These are phyloP conservation scores for Liquidambar formosana DNA, from an alignment of 164 flowering plant genomes.

Conservation along the genomic window DNA sequence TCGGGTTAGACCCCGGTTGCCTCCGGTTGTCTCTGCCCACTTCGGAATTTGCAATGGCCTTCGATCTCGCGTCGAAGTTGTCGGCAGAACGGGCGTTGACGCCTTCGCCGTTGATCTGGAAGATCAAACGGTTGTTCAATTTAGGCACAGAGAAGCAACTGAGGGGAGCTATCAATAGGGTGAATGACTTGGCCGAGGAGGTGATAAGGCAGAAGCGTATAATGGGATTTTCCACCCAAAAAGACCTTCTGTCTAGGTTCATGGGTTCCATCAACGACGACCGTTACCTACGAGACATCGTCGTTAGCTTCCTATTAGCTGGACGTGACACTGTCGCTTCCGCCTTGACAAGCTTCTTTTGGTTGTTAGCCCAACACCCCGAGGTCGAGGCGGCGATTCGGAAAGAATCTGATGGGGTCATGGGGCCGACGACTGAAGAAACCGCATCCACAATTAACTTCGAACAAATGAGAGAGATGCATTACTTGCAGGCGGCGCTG, in stretches of 20 bases:
- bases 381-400: constrained; percentile 32
- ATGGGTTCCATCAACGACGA: constrained; percentile 48
- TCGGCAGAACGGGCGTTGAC: constrained; percentile 52
- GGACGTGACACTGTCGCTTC: constrained; percentile 67
- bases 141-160: constrained; percentile 54
- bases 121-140: constrained; percentile 41
- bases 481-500: constrained; percentile 65
- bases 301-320: constrained; percentile 58
- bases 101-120: constrained; percentile 50
- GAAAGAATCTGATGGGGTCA: constrained; percentile 37
- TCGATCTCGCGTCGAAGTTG: constrained; percentile 53
- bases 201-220: constrained; percentile 37
- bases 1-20: constrained; percentile 65
- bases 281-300: constrained; percentile 50
- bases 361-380: constrained; percentile 36
- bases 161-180: constrained; percentile 37
- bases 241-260: constrained; percentile 56
- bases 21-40: constrained; percentile 37
- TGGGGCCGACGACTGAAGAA: constrained; percentile 26
- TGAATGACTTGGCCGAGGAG: constrained; percentile 39
- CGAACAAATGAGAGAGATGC: constrained; percentile 53
- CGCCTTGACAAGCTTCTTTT: constrained; percentile 48
- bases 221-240: constrained; percentile 21
- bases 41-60: constrained; percentile 49
- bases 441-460: constrained; percentile 19